Evolutionary conservation across 345 rosid genomes (phyloP).

Genomic region (Psidium friedrichsthalianum): DNA sequence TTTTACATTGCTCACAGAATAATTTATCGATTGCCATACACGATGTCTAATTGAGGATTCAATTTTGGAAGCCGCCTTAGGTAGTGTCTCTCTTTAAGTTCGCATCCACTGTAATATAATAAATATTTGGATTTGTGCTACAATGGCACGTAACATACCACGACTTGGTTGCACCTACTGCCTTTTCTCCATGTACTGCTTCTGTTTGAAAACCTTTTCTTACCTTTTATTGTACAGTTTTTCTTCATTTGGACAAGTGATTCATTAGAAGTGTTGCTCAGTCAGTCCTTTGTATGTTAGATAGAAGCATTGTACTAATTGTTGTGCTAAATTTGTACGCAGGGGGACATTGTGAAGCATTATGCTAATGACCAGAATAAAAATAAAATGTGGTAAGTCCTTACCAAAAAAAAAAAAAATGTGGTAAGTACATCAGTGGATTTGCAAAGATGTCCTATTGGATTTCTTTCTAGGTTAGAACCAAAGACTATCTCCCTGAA

Average conservation of each 20-base stretch:
- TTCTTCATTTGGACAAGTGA: neutral
- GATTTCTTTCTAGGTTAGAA: neutral
- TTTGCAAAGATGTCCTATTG: neutral
- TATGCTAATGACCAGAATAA: conserved; percentile 91
- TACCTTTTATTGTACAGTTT: neutral
- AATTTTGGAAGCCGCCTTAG: neutral
- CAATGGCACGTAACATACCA: neutral
- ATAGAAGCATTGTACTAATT: neutral
- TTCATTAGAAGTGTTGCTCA: neutral
- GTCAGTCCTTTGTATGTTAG: neutral
- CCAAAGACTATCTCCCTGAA: neutral
- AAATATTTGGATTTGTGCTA: neutral
- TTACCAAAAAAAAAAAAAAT: conserved; percentile 85
- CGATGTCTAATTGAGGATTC: neutral
- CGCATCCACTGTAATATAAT: neutral
- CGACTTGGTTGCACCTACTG: neutral
- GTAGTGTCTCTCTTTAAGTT: neutral
- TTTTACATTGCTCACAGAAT: neutral
- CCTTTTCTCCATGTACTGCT: neutral
- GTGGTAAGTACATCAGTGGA: conserved; percentile 44
- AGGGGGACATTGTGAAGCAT: conserved; percentile 86
- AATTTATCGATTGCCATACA: neutral
- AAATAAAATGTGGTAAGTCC: no score
- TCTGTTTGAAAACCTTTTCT: neutral
- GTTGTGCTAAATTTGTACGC: neutral